phyloP scores from a whole-genome alignment of 192 early-diverging fungal genomes.

The Coemansia sp. region DNA sequence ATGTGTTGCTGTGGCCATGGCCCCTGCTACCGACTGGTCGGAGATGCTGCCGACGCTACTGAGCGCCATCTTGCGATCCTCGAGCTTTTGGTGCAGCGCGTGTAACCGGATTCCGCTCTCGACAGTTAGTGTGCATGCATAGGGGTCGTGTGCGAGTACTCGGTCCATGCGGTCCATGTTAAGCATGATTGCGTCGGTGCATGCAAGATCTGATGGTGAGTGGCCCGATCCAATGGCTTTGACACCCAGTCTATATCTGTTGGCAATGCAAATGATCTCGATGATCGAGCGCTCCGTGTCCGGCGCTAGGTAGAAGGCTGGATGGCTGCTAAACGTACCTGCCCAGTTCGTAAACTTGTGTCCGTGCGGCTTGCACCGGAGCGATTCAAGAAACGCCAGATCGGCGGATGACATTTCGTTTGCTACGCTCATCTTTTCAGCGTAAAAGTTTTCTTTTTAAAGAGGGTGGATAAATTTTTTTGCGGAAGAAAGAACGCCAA shows the following conservation, averaged over 20 bases:
- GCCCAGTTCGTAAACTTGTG: slow-evolving; percentile 68
- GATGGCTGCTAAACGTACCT: slow-evolving; percentile 59
- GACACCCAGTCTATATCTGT: slow-evolving; percentile 48
- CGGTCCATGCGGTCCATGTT: slow-evolving; percentile 66
- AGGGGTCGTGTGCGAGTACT: slow-evolving; percentile 53
- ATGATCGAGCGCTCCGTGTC: slow-evolving; percentile 61
- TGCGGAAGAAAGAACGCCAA: not conserved
- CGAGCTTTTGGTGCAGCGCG: slow-evolving; percentile 59
- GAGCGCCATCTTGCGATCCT: slow-evolving; percentile 61
- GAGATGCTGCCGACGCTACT: slow-evolving; percentile 73
- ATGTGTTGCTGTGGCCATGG: slow-evolving; percentile 73
- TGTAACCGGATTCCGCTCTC: slow-evolving; percentile 67
- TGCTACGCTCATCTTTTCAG: too few relatives aligned
- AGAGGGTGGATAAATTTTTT: too few relatives aligned
- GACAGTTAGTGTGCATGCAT: slow-evolving; percentile 57
- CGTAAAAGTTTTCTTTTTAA: too few relatives aligned
- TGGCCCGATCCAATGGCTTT: slow-evolving; percentile 71
- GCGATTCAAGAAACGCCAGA: slow-evolving; percentile 16
- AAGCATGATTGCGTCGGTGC: slow-evolving; percentile 65
- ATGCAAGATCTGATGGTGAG: slow-evolving; percentile 74
- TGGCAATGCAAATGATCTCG: slow-evolving; percentile 53
- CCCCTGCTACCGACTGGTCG: slow-evolving; percentile 71
- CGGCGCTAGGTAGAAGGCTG: slow-evolving; percentile 62
- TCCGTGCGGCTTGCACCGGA: slow-evolving; percentile 12
- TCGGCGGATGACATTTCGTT: slow-evolving; percentile 12